phyloP scores from a whole-genome alignment of 805 yeast species.

The Candida golubevii region DNA sequence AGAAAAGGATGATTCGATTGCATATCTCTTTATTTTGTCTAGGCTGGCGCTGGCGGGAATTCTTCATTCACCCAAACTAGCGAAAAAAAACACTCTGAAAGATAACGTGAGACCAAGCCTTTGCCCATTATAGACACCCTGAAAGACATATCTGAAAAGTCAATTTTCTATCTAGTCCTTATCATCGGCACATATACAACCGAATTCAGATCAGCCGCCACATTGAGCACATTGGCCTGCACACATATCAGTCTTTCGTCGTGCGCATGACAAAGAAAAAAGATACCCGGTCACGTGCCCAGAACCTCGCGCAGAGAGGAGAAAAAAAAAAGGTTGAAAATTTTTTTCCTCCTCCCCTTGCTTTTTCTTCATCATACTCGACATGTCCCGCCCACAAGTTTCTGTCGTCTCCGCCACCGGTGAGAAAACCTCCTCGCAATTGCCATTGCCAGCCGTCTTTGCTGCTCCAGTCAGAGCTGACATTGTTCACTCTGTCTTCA shows the following conservation, averaged over 20 bases:
- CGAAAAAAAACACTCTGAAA: too few species aligned
- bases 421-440: constrained; percentile 75
- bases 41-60: too few species aligned
- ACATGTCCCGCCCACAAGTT: constrained; percentile 82
- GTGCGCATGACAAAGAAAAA: background rate
- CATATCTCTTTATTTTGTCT: too few species aligned
- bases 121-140: too few species aligned
- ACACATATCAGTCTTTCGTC: background rate
- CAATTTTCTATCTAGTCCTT: background rate
- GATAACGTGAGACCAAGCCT: too few species aligned
- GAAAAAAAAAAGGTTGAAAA: background rate
- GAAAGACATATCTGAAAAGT: background rate
- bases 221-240: too few species aligned
- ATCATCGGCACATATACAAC: background rate
- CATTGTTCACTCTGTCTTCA: constrained; percentile 97
- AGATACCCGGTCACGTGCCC: background rate
- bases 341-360: constrained; percentile 1
- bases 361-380: constrained; percentile 12
- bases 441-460: constrained; percentile 98
- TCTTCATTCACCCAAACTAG: too few species aligned
- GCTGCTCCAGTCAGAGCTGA: constrained; percentile 99
- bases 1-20: too few species aligned
- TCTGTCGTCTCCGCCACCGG: constrained; percentile 88
- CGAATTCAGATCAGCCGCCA: too few species aligned
- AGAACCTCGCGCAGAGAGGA: background rate